Conservation (phyloP, 495 filamentous ascomycete species). For the Xylaria nigripes region DNA sequence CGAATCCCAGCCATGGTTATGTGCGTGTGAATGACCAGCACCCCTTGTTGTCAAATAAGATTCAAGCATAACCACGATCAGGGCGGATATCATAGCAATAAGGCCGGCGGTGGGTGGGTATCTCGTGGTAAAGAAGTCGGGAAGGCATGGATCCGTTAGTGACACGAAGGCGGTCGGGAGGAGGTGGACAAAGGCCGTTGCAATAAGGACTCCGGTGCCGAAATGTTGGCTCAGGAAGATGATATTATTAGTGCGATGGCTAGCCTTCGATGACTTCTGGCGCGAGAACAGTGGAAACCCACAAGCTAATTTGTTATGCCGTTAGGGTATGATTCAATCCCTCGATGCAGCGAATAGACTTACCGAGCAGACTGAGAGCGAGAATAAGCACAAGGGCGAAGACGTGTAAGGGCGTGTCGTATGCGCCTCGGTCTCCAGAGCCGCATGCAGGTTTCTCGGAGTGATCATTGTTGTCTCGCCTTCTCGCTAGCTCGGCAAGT, state of each 20-base stretch:
- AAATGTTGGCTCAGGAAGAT: slow-evolving; percentile 76
- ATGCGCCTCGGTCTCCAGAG: slow-evolving; percentile 49
- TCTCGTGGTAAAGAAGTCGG: slow-evolving; percentile 59
- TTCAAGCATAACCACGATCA: slow-evolving; percentile 67
- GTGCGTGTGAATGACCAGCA: slow-evolving; percentile 43
- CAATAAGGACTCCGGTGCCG: slow-evolving; percentile 77
- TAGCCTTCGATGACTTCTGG: slow-evolving; percentile 31
- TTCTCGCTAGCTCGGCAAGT: slow-evolving; percentile 42
- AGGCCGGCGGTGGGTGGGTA: slow-evolving; percentile 72
- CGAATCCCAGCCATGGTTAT: slow-evolving; percentile 29
- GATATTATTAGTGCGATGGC: slow-evolving; percentile 39
- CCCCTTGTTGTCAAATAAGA: slow-evolving; percentile 61
- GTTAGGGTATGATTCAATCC: not conserved
- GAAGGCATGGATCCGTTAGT: slow-evolving; percentile 72
- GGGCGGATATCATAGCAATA: slow-evolving; percentile 68
- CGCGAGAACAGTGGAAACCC: slow-evolving; percentile 51
- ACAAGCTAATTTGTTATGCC: slow-evolving; percentile 39
- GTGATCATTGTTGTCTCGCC: slow-evolving; percentile 24
- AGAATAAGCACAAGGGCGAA: slow-evolving; percentile 72
- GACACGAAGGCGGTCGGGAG: slow-evolving; percentile 78
- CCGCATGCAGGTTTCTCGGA: slow-evolving; percentile 50
- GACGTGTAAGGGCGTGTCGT: slow-evolving; percentile 63
- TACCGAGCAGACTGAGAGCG: slow-evolving; percentile 63
- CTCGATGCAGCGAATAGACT: slow-evolving; percentile 5
- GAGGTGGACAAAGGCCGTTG: slow-evolving; percentile 81